phyloP scores from a whole-genome alignment of 345 rosid species.

The Theobroma cacao region DNA sequence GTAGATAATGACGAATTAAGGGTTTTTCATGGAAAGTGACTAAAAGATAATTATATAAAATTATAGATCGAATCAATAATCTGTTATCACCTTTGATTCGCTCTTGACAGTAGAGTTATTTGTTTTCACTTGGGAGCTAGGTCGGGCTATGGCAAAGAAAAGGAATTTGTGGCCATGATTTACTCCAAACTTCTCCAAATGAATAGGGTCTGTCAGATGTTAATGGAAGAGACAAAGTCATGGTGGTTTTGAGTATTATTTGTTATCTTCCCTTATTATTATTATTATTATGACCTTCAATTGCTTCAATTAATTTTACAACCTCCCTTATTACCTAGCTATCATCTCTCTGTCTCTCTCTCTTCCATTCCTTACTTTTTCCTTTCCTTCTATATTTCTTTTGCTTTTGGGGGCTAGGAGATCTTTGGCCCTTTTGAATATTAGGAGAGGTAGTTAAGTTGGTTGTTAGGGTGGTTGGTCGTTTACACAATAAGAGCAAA shows the following conservation, averaged over 20 bases:
- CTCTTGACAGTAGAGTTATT: too few relatives aligned
- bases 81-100: too few relatives aligned
- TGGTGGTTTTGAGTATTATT: background rate
- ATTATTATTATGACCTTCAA: background rate
- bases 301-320: background rate
- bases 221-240: background rate
- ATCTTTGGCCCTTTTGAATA: background rate
- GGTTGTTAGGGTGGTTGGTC: conserved; percentile 37
- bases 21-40: too few relatives aligned
- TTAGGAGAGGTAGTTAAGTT: conserved; percentile 26
- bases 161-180: background rate
- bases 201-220: background rate
- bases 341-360: background rate
- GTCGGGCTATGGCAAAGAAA: background rate
- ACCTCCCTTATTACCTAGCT: background rate
- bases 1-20: too few relatives aligned
- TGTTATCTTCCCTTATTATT: background rate
- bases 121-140: background rate
- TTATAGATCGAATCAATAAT: too few relatives aligned
- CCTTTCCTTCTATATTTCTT: background rate
- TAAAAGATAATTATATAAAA: too few relatives aligned
- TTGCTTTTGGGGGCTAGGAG: background rate
- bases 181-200: background rate
- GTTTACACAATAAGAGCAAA: conserved; percentile 5
- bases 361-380: background rate